Evolutionary conservation across 2,329 filamentous ascomycete genomes (phyloP), one percentile per base, ranked within the genome.

Genomic region (Paracamarosporium sp.): DNA sequence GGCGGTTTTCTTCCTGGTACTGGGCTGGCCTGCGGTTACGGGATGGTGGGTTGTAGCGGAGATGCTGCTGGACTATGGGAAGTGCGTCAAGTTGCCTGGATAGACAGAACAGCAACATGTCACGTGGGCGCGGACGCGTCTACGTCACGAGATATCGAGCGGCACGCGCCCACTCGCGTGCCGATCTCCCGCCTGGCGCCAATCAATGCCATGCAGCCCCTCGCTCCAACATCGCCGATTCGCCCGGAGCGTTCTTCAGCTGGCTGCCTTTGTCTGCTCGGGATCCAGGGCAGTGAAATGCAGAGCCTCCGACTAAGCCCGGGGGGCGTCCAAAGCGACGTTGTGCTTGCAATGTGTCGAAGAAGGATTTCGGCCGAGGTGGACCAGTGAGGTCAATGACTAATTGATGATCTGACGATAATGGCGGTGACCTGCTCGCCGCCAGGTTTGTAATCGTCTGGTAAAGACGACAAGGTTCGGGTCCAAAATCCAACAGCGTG

Each of bases 1-100:
- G 46, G 48, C 45, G 3, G 27, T 30, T 27, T 48, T 44, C 35
- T 48, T 57, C 20, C 17, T 52, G n/a, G 30, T 40, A 11, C 30
- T 47, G 11, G 43, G 35, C 17, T 45, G 43, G 28, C 56, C 64
- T 2, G 62, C 69, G 5, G 59, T 72, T 41, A 65, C 62, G 7
- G 67, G 68, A 1, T 66, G 69, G 51, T 59, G 69, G 17, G 60
- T 70, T 40, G 69, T 73, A 24, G 64, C 56, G 8, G 56, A 66
- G 56, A 70, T 70, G 69, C 25, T 71, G 2, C 48, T 15, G 30
- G 57, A 62, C 2, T 73, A 68, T 54, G 69, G 60, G n/a, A 55
- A 31, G 50, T 62, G 59, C 44, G 48, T 57, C 20, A 43, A 53
- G 36, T 35, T 53, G 36, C 50, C 47, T 25, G 47, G 27, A 11